Base-by-base conservation (phyloP, 805 yeast genomes). In the Cyberlindnera galapagoensis region DNA sequence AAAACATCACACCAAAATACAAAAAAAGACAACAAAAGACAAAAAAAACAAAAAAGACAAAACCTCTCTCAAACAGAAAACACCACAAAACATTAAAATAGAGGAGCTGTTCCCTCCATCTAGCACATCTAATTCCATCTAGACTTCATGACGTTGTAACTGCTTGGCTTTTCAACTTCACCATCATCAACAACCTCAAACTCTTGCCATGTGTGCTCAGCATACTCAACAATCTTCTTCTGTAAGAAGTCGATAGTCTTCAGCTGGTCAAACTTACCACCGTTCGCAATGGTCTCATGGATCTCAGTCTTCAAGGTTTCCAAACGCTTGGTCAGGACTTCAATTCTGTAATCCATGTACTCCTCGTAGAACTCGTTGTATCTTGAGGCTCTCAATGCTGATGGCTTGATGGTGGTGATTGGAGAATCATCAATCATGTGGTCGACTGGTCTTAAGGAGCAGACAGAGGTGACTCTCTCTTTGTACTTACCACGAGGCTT, bases 401-500 rank as follows among this genome's bases (percentile, higher is more conserved):
- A 59, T 14, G 72, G 69, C 45, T 57, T 63, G 30, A 60, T 62
- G 3, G 70, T 62, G 14, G 59, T 52, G 32, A 63, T 47, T 12
- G 63, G 67, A n/a, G 66, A 57, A 25, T 64, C 67, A 17, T 60
- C 62, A 25, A 46, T 32, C 33, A 52, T 45, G 22, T 65, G 52
- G 35, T 61, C 56, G 30, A 54, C 56, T 18, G 71, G 68, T 46
- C 66, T 58, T 43, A 57, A 64, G 5, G 65, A 58, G 13, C 62
- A 62, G 24, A 66, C 68, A 4, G 62, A 47, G 2, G 69, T 62
- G 40, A 66, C 63, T 51, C 71, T 59, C 40, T 66, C 71, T 19
- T 40, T 40, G 39, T 52, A 48, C 15, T 42, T 36, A 25, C 61
- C 60, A 17, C 47, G 44, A 12, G 74, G 71, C 34, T 62, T 62